phyloP scores from a whole-genome alignment of 1,284 basidiomycete genomes.

The Schizophyllum commune region DNA sequence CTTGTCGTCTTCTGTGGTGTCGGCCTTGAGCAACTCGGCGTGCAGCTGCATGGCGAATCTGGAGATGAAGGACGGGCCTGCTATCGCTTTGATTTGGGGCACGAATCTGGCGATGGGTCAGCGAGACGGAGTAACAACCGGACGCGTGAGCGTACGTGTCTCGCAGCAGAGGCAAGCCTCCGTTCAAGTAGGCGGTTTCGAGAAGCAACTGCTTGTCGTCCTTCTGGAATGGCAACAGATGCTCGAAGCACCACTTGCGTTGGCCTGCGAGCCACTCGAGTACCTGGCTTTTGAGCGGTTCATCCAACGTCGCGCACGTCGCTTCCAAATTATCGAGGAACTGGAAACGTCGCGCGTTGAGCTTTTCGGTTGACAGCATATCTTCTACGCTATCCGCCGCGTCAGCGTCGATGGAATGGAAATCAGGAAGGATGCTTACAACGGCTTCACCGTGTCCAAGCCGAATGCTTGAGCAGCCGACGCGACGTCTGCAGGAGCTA shows the following conservation, averaged over 20 bases:
- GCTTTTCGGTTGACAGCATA: too few relatives aligned
- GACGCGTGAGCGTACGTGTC: not conserved
- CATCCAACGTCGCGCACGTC: too few relatives aligned
- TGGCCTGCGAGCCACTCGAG: constrained; percentile 1
- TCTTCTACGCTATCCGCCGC: too few relatives aligned
- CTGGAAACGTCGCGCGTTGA: not conserved
- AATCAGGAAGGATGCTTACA: too few relatives aligned
- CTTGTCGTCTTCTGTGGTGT: not conserved
- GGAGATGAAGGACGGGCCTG: not conserved
- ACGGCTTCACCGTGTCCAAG: too few relatives aligned
- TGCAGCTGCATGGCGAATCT: not conserved
- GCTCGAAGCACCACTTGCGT: constrained; percentile 1
- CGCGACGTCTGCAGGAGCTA: too few relatives aligned
- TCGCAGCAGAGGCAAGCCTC: constrained; percentile 3
- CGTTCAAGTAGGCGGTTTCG: not conserved
- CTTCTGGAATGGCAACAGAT: not conserved
- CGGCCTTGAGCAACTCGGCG: not conserved
- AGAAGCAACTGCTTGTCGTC: constrained; percentile 3
- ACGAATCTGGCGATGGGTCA: not conserved
- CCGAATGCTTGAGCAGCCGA: too few relatives aligned
- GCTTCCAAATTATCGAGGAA: too few relatives aligned
- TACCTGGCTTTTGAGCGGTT: too few relatives aligned
- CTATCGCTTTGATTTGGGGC: constrained; percentile 1
- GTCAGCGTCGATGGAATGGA: too few relatives aligned
- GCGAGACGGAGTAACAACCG: not conserved